Evolutionary conservation across 768 basidiomycete species (phyloP).

Genomic region (Termitomyces sp.): DNA sequence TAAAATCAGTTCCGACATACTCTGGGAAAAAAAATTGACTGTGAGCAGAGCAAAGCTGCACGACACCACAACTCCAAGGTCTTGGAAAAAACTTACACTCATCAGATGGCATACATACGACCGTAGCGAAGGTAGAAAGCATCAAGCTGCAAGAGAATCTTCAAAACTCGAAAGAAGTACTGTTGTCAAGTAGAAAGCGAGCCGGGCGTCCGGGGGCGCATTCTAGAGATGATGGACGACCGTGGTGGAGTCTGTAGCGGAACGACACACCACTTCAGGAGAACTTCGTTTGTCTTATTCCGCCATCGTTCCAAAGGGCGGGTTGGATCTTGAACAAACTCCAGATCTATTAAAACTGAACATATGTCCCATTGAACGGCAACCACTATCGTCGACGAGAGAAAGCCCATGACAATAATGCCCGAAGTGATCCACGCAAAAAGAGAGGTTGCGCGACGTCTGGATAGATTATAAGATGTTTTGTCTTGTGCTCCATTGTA

Average conservation of each 20-base stretch:
- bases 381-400: neutral
- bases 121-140: too few relatives aligned
- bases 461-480: neutral
- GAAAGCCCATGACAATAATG: neutral
- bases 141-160: too few relatives aligned
- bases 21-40: too few relatives aligned
- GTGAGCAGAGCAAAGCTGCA: too few relatives aligned
- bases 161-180: too few relatives aligned
- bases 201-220: conserved; percentile 22
- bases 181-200: conserved; percentile 5
- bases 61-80: too few relatives aligned
- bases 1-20: neutral
- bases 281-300: neutral
- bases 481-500: neutral
- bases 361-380: neutral
- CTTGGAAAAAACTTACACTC: too few relatives aligned
- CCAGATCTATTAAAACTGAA: neutral
- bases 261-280: neutral
- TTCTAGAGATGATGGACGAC: conserved; percentile 17
- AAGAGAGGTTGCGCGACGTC: neutral
- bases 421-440: neutral
- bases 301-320: neutral
- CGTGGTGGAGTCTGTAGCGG: conserved; percentile 8
- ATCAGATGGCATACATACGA: too few relatives aligned
- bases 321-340: neutral